Base-by-base conservation (phyloP, 371 early-diverging fungal species). In the Vairimorpha apis region DNA sequence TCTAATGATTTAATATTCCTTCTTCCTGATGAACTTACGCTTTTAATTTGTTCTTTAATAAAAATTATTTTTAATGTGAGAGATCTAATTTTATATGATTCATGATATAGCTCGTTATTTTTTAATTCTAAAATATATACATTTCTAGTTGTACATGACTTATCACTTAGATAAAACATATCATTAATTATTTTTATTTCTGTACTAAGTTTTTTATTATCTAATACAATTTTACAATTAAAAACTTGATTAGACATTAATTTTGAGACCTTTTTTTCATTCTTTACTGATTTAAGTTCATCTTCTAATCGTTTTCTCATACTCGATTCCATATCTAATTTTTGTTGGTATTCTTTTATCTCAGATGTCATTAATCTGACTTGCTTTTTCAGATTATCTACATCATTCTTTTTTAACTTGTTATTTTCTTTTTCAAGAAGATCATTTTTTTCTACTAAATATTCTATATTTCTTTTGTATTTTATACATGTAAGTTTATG, bases 331-430 rank as follows among this genome's bases (percentile, higher is more conserved):
- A 71, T 47, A 10, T 81, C 74, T n/a, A 76, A 58, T 59, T 72
- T 74, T 58, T 75, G 74, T 33, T 79, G 49, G 37, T 71, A 71
- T 25, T 79, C 81, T 70, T 65, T 74, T 21, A 79, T 71, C 55
- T 81, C 76, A 0, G 65, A 65, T 23, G 65, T 74, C 30, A 43
- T 41, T 2, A 69, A 55, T 47, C 75, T 60, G 7, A 81, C 62
- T 25, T 81, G 56, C 63, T 73, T 81, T 59, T 74, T 72, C 12
- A 79, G n/a, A 18, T 74, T 60, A 33, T 73, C 72, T 1, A 66
- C 18, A n/a, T 32, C 41, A 37, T 59, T 38, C 16, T 41, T 38
- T 16, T 29, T 67, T 7, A 58, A 41, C 58, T 71, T 64, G 14
- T 49, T 51, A 30, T 59, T 37, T 35, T 35, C 53, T 1, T 43